Conservation (phyloP, 495 filamentous ascomycete genomes). For the Podospora pseudocomata region DNA sequence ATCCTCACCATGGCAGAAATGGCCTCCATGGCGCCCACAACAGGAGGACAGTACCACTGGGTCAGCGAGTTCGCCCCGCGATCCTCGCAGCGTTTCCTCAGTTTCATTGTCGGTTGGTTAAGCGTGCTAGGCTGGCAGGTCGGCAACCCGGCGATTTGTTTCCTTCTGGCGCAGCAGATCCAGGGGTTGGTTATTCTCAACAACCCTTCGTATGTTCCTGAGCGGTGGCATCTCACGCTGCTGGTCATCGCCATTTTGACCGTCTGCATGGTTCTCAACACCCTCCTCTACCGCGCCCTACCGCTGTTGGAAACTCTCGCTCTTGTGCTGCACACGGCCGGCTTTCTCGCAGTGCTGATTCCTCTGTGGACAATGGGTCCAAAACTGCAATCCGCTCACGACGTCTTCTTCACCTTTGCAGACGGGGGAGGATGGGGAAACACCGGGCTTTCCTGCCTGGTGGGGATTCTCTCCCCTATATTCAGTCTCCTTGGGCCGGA, state of each 20-base stretch:
- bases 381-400: no score
- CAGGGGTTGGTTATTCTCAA: conserved; percentile 41
- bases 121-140: conserved; percentile 40
- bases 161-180: conserved; percentile 43
- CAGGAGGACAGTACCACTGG: conserved; percentile 50
- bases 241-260: conserved; percentile 34
- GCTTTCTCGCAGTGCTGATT: no score
- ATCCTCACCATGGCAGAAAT: conserved; percentile 35
- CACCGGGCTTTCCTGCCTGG: no score
- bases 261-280: no score
- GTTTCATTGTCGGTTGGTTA: conserved; percentile 48
- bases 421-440: no score
- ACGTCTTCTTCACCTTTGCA: no score
- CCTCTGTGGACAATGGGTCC: no score
- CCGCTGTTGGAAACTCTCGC: no score
- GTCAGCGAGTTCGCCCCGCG: conserved; percentile 47
- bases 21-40: conserved; percentile 39
- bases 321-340: no score
- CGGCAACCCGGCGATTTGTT: conserved; percentile 35
- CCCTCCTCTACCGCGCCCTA: no score
- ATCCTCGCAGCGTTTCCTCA: conserved; percentile 41
- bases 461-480: no score
- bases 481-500: no score
- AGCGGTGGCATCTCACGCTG: conserved; percentile 45
- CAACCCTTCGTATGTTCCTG: conserved; percentile 34